phyloP scores from a whole-genome alignment of 176 grass and related monocot species.

The Aegilops bicornis region DNA sequence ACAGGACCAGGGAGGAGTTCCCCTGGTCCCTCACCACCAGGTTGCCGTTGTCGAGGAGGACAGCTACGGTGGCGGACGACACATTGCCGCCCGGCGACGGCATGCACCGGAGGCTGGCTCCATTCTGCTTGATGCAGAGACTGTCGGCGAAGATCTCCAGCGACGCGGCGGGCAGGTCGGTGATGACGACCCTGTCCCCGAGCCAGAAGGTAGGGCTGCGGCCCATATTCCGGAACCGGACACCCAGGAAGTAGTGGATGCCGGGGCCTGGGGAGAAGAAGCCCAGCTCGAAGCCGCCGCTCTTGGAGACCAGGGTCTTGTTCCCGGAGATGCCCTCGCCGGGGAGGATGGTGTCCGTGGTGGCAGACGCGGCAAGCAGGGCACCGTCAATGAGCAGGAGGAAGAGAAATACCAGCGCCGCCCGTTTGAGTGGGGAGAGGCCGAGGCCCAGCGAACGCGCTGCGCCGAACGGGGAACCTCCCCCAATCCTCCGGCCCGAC shows the following conservation, averaged over 20 bases:
- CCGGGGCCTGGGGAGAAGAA: background rate
- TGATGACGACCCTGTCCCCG: constrained; percentile 8
- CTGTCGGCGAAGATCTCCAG: background rate
- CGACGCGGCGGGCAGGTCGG: background rate
- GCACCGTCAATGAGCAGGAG: background rate
- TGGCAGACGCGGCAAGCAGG: background rate
- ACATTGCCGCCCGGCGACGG: background rate
- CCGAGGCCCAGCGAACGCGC: background rate
- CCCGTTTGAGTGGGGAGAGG: background rate
- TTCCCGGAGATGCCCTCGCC: constrained; percentile 3
- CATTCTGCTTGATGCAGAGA: constrained; percentile 22
- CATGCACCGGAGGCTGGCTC: background rate
- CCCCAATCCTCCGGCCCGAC: background rate
- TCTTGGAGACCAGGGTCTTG: constrained; percentile 21
- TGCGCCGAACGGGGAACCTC: background rate
- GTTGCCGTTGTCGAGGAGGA: constrained; percentile 37
- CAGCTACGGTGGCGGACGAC: background rate
- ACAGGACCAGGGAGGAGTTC: constrained; percentile 12
- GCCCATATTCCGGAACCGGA: background rate
- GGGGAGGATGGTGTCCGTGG: constrained; percentile 7
- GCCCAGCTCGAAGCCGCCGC: constrained; percentile 16
- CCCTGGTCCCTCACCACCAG: constrained; percentile 25
- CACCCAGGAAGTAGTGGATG: constrained; percentile 19
- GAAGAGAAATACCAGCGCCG: background rate
- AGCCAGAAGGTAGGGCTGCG: constrained; percentile 9